Percentiles rank a stretch among this genome's conserved stretches.
These are phyloP conservation scores for Actinidia chinensis DNA, from an alignment of 179 eudicot species.

Conservation along the genomic window DNA sequence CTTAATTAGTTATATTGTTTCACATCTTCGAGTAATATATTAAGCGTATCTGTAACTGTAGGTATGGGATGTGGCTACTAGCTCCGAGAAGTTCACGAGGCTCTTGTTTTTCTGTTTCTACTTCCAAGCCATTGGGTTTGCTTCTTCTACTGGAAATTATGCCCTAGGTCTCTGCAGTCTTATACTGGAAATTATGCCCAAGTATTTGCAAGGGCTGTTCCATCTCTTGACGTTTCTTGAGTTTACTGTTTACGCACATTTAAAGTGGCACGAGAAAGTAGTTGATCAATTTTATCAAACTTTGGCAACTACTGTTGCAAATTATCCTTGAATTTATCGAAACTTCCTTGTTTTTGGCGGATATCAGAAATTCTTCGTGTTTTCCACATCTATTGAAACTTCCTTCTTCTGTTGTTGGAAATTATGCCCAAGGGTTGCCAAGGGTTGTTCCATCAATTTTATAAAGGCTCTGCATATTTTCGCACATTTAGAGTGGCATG, in stretches of 20 bases:
- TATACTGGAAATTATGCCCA: neutral
- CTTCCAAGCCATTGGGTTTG: too few species aligned
- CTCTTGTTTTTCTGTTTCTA: too few species aligned
- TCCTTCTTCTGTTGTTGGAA: too few species aligned
- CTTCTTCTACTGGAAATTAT: too few species aligned
- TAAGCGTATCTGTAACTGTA: too few species aligned
- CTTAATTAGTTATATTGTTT: too few species aligned
- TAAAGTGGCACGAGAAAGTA: slow-evolving; percentile 2
- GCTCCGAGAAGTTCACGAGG: too few species aligned
- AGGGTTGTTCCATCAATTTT: neutral
- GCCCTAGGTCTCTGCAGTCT: too few species aligned
- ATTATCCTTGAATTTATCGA: neutral
- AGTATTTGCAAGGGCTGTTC: neutral
- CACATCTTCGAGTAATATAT: too few species aligned
- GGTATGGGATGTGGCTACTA: too few species aligned
- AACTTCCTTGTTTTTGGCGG: neutral
- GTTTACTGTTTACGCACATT: neutral
- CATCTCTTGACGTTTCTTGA: neutral
- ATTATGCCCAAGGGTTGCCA: neutral
- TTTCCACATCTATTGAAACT: too few species aligned
- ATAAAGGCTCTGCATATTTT: neutral
- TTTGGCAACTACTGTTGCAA: neutral
- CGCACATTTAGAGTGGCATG: neutral
- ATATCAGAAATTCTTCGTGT: too few species aligned
- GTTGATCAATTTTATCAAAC: neutral